Evolutionary conservation across 805 yeast species (phyloP).

Genomic region (Saccharomycopsis microspora): DNA sequence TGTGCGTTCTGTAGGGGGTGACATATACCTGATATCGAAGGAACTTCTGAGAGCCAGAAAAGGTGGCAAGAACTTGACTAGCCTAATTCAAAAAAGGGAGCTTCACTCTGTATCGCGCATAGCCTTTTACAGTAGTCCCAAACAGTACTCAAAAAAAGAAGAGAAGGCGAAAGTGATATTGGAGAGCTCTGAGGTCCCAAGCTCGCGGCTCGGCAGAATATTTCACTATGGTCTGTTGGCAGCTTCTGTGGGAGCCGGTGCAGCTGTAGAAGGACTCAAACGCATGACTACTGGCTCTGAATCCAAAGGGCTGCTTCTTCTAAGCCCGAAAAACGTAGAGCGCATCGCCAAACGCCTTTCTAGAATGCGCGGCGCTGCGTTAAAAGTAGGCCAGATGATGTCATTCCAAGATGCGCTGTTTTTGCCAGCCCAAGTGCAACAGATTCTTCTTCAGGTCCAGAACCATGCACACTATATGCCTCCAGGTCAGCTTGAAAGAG

Average conservation of each 20-base stretch:
- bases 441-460: slow-evolving; percentile 73
- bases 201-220: slow-evolving; percentile 75
- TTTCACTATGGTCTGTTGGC: slow-evolving; percentile 91
- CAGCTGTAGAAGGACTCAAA: slow-evolving; percentile 64
- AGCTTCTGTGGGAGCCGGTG: slow-evolving; percentile 81
- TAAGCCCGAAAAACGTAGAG: slow-evolving; percentile 78
- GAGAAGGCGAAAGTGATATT: slow-evolving; percentile 27
- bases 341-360: slow-evolving; percentile 79
- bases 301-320: slow-evolving; percentile 39
- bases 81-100: too few species aligned
- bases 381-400: slow-evolving; percentile 93
- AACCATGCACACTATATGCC: slow-evolving; percentile 98
- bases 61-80: too few species aligned
- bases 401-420: slow-evolving; percentile 87
- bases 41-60: too few species aligned
- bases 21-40: slow-evolving; percentile 16
- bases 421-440: slow-evolving; percentile 75
- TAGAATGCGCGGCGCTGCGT: slow-evolving; percentile 97
- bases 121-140: too few species aligned
- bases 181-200: slow-evolving; percentile 68
- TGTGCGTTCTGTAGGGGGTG: slow-evolving; percentile 16
- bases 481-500: slow-evolving; percentile 70
- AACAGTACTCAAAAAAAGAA: neutral
- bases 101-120: too few species aligned
- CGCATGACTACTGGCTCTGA: slow-evolving; percentile 48